Conservation (phyloP, 495 filamentous ascomycete species). For the Neurospora sp. region DNA sequence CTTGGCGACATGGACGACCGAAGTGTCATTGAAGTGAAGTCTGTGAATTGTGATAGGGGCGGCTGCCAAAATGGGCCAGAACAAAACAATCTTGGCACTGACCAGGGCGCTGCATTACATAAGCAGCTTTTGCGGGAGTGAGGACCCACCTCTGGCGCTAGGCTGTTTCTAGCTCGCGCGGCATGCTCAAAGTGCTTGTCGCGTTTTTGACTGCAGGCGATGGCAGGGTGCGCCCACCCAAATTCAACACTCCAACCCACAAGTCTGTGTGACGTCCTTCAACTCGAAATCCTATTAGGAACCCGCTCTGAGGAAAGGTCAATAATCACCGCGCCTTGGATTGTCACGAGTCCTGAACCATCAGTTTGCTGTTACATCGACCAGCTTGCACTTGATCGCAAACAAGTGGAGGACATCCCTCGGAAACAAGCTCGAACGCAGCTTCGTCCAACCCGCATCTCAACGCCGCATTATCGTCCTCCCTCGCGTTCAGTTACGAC, state of each 20-base stretch:
- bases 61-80: neutral
- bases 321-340: neutral
- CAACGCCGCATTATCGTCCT: neutral
- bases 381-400: neutral
- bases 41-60: neutral
- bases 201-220: conserved; percentile 4
- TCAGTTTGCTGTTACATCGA: neutral
- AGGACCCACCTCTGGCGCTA: neutral
- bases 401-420: neutral
- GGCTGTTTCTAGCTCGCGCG: neutral
- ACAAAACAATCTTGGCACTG: neutral
- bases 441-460: neutral
- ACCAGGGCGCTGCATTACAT: neutral
- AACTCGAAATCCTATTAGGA: neutral
- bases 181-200: conserved; percentile 1
- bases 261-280: neutral
- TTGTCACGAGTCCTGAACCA: neutral
- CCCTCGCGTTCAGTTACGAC: neutral
- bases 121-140: neutral
- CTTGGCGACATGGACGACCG: neutral
- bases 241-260: neutral
- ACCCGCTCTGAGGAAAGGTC: neutral
- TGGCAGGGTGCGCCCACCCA: neutral
- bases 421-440: neutral
- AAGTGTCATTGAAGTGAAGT: neutral